A percentile compares a stretch with the other conserved stretches of the same genome.
phyloP scores from a whole-genome alignment of 495 filamentous ascomycete species.

The Aspergillus saccharolyticus region DNA sequence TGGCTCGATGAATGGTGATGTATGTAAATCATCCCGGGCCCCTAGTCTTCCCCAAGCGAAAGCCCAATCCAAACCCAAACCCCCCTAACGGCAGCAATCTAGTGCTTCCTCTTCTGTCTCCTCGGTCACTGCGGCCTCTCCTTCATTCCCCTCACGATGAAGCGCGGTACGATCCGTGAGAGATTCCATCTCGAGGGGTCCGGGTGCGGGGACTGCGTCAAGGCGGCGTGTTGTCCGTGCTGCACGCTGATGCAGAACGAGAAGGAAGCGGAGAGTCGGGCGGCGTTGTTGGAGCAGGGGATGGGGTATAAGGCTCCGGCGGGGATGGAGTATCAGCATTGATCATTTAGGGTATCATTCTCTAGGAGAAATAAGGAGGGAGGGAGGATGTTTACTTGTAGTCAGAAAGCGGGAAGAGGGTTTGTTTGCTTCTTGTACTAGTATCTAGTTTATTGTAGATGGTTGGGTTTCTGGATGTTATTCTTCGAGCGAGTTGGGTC shows the following conservation, averaged over 20 bases:
- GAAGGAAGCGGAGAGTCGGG: slow-evolving; percentile 41
- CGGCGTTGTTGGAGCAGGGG: slow-evolving; percentile 2
- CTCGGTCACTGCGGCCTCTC: slow-evolving; percentile 30
- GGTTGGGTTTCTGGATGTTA: background rate
- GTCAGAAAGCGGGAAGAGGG: background rate
- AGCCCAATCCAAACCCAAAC: background rate
- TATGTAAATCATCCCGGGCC: slow-evolving; percentile 21
- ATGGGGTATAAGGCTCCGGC: slow-evolving; percentile 21
- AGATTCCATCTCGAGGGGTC: slow-evolving; percentile 51
- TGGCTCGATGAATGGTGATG: slow-evolving; percentile 42
- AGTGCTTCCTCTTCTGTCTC: slow-evolving; percentile 23
- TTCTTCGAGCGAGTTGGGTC: too few relatives aligned
- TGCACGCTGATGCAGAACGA: slow-evolving; percentile 53
- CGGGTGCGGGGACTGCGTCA: slow-evolving; percentile 45
- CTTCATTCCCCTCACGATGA: slow-evolving; percentile 45
- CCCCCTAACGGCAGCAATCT: background rate
- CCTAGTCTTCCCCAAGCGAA: background rate
- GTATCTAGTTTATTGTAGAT: too few relatives aligned
- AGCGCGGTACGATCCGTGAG: slow-evolving; percentile 49
- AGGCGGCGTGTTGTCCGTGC: slow-evolving; percentile 45
- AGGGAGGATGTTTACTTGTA: too few relatives aligned
- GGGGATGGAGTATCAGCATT: slow-evolving; percentile 16
- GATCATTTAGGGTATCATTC: too few relatives aligned
- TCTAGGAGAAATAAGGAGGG: too few relatives aligned
- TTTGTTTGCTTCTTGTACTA: background rate